Base-by-base conservation (phyloP, 768 basidiomycete genomes). In the Russula vinacea region DNA sequence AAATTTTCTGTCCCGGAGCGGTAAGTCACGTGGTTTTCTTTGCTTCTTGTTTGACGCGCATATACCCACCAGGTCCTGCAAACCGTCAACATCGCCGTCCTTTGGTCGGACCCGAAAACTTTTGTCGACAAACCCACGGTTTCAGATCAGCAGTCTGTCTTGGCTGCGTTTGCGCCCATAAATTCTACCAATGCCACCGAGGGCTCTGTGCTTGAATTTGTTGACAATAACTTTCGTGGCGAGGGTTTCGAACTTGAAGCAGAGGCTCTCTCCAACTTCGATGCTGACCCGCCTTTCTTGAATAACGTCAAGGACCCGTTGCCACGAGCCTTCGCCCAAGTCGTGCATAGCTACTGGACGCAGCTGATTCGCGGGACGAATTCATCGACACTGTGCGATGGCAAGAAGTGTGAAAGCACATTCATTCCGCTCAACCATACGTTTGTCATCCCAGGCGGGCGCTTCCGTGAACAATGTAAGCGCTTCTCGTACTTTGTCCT, bases 361-460 rank as follows among this genome's bases (percentile, higher is more conserved):
- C 82, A 88, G 59, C 82, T 98, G 8, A 87, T 89, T 61, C 78
- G 92, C 39, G 79, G 78, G 2, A 94, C 93, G 5, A 93, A 96
- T 68, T 70, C 79, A 19, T 83, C 86, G 1, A 78, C 81, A 0
- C 72, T 93, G 10, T 97, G 92, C 73, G 70, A 74, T 51, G 79
- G 76, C 22, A 80, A 78, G 19, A 62, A 73, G 33, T 98, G 94
- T 73, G 89, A 92, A 74, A 90, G 92, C 73, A 81, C 89, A 0
- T 76, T 97, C 54, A 94, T 97, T 67, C 93, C 94, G 2, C 78
- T 97, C 54, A 97, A 97, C 71, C 83, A 95, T 71, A 93, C 90
- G 0, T 92, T 97, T 70, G 90, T 95, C 26, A 82, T 97, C 42
- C 94, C 95, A 7, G 94, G 94, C 71, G 82, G 82, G 50, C 83